phyloP scores from a whole-genome alignment of 176 grass and related monocot species.

The Ensete ventricosum region DNA sequence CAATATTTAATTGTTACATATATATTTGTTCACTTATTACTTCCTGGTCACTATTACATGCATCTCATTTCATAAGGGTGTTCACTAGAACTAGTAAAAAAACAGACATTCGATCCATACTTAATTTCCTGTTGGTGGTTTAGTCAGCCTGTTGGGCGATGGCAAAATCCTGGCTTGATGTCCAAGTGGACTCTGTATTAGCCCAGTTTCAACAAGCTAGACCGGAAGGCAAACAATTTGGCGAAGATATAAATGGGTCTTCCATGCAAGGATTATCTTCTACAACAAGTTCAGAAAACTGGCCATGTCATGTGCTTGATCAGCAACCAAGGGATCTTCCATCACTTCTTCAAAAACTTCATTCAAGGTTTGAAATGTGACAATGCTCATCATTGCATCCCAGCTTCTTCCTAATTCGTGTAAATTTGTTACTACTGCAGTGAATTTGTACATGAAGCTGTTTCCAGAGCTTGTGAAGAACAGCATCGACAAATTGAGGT shows the following conservation, averaged over 20 bases:
- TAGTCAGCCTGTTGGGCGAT: constrained; percentile 99
- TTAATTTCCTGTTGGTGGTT: constrained; percentile 17
- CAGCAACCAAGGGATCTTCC: constrained; percentile 84
- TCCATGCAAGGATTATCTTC: constrained; percentile 30
- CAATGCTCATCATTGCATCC: neutral
- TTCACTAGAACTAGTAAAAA: neutral
- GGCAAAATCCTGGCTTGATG: constrained; percentile 84
- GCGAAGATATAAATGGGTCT: constrained; percentile 63
- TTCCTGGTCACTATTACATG: neutral
- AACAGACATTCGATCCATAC: too few relatives aligned
- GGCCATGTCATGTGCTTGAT: constrained; percentile 81
- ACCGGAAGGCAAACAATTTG: constrained; percentile 54
- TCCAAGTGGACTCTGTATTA: constrained; percentile 80
- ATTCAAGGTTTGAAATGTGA: constrained; percentile 56
- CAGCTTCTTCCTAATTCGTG: constrained; percentile 9
- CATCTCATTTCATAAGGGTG: neutral
- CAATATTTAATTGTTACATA: neutral
- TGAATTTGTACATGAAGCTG: constrained; percentile 81
- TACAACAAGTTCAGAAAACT: constrained; percentile 55
- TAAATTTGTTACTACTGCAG: constrained; percentile 37
- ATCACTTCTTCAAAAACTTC: constrained; percentile 92
- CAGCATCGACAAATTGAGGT: constrained; percentile 95
- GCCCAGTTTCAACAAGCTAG: constrained; percentile 58
- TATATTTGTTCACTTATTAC: neutral
- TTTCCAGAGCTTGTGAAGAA: constrained; percentile 78